Percentiles rank a stretch among this genome's conserved stretches.
These are phyloP conservation scores for Aureobasidium sp. DNA, from an alignment of 2,329 filamentous ascomycete genomes.

Conservation along the genomic window DNA sequence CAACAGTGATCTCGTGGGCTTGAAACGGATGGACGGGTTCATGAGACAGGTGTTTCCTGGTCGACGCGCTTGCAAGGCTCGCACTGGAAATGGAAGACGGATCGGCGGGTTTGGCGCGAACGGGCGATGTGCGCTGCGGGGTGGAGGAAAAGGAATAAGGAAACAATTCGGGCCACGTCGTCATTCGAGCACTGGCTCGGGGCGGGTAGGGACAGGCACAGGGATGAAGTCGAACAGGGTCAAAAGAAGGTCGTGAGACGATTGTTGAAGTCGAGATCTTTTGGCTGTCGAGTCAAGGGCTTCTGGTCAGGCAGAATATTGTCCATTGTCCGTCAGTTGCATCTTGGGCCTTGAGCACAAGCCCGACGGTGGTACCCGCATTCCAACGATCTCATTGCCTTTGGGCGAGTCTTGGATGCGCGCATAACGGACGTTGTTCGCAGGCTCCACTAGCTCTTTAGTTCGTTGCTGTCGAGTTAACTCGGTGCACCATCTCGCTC, in stretches of 20 bases:
- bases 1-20: neutral
- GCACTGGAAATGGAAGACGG: neutral
- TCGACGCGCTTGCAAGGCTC: slow-evolving; percentile 5
- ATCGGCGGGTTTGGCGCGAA: slow-evolving; percentile 2
- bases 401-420: slow-evolving; percentile 7
- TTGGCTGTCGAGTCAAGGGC: neutral
- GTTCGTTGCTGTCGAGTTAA: slow-evolving; percentile 8
- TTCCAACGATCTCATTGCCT: slow-evolving; percentile 12
- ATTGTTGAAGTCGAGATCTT: neutral
- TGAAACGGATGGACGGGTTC: neutral
- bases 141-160: neutral
- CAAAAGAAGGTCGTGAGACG: neutral
- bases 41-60: slow-evolving; percentile 8
- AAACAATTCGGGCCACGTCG: neutral
- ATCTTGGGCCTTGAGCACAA: neutral
- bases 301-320: neutral
- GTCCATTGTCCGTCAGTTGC: neutral
- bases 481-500: slow-evolving; percentile 4
- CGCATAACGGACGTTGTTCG: slow-evolving; percentile 10
- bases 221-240: neutral
- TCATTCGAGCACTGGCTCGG: neutral
- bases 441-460: slow-evolving; percentile 12
- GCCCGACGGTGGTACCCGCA: slow-evolving; percentile 10
- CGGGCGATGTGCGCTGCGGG: slow-evolving; percentile 2
- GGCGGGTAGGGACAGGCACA: neutral